phyloP scores from a whole-genome alignment of 257 asterid species.

The Solanum virginianum region DNA sequence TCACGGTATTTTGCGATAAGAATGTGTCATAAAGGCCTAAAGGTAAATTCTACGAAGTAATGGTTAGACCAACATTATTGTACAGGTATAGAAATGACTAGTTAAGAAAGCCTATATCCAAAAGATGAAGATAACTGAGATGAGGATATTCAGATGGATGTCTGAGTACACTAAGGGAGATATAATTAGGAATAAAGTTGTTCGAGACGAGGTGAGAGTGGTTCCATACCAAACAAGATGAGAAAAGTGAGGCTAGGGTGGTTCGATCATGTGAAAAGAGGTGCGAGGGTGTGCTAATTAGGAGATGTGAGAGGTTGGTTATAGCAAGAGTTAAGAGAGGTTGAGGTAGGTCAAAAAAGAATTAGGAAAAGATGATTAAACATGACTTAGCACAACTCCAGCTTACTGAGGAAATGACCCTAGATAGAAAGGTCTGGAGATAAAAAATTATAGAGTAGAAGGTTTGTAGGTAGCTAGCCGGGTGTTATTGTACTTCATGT shows the following conservation, averaged over 20 bases:
- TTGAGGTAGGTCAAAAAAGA: neutral
- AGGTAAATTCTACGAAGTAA: too few species aligned
- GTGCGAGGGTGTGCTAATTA: neutral
- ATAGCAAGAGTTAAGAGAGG: neutral
- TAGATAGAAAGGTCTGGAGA: neutral
- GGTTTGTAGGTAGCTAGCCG: neutral
- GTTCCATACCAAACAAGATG: neutral
- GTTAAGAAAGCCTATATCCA: neutral
- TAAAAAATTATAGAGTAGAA: neutral
- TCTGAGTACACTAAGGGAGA: neutral
- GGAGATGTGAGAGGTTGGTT: neutral
- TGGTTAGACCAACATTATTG: neutral
- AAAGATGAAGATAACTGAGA: neutral
- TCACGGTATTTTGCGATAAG: too few species aligned
- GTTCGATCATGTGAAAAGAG: neutral
- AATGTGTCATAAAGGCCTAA: too few species aligned
- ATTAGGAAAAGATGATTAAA: too few species aligned
- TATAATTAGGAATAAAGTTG: too few species aligned
- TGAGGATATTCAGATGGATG: neutral
- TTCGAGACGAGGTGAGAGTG: neutral
- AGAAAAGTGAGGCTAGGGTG: neutral
- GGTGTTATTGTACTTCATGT: neutral
- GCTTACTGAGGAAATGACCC: neutral
- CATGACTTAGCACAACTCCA: neutral
- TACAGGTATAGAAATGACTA: neutral